A percentile compares a stretch with the other conserved stretches of the same genome.
phyloP scores from a whole-genome alignment of 2,329 filamentous ascomycete genomes.

The Xylariaceae sp. region DNA sequence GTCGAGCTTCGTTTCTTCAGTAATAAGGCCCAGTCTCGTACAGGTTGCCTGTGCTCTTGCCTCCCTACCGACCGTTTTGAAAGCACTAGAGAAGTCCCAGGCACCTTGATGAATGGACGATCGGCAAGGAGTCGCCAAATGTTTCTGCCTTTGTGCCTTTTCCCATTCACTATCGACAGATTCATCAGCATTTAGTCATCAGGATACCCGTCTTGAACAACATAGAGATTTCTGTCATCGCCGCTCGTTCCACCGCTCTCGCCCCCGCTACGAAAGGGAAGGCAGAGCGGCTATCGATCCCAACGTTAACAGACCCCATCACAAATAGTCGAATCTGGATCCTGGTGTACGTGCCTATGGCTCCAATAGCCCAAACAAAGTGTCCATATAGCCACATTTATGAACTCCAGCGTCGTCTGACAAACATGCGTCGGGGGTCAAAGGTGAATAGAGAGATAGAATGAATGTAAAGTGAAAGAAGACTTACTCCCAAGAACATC shows the following conservation, averaged over 20 bases:
- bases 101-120: constrained; percentile 34
- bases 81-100: constrained; percentile 35
- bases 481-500: constrained; percentile 28
- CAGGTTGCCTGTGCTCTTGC: neutral
- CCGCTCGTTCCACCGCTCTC: no score
- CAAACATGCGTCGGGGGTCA: no score
- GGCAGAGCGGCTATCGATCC: no score
- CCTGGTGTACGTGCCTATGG: no score
- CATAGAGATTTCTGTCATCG: neutral
- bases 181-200: neutral
- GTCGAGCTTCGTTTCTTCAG: constrained; percentile 24
- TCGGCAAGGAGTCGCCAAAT: constrained; percentile 33
- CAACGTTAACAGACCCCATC: no score
- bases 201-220: neutral
- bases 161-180: neutral
- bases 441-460: no score
- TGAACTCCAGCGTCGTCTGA: no score
- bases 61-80: constrained; percentile 33
- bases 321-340: no score
- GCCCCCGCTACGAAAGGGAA: no score
- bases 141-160: constrained; percentile 25
- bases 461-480: neutral
- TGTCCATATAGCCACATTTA: no score
- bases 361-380: no score
- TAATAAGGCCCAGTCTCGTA: constrained; percentile 31